Conservation (phyloP, 176 grass and related monocot genomes). For the Oryza rufipogon region DNA sequence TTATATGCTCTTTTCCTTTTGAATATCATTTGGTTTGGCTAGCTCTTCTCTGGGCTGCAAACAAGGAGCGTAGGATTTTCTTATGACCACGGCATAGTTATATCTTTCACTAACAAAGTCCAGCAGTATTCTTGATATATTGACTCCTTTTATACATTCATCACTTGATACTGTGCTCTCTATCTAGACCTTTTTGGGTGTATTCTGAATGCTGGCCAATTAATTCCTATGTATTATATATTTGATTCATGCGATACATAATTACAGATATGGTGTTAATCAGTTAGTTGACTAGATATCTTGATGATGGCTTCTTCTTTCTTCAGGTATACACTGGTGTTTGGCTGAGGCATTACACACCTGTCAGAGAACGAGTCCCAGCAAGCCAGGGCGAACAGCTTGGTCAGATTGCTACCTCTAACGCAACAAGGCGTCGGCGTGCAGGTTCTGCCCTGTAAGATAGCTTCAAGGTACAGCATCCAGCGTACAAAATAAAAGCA, state of each 20-base stretch:
- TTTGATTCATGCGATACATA: background rate
- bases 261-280: background rate
- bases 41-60: background rate
- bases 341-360: slow-evolving; percentile 81
- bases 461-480: background rate
- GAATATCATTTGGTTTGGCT: background rate
- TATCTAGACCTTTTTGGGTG: background rate
- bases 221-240: background rate
- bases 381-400: slow-evolving; percentile 63
- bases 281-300: background rate
- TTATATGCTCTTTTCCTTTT: background rate
- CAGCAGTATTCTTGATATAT: background rate
- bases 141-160: background rate
- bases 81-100: background rate
- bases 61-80: background rate
- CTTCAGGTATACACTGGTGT: slow-evolving; percentile 75
- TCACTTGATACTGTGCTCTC: background rate
- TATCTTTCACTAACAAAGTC: background rate
- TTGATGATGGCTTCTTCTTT: background rate
- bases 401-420: slow-evolving; percentile 76
- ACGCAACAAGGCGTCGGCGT: slow-evolving; percentile 77
- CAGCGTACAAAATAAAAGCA: slow-evolving; percentile 28
- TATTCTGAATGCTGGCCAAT: background rate
- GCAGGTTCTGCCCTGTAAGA: slow-evolving; percentile 71
- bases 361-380: slow-evolving; percentile 55